A percentile compares a stretch with the other conserved stretches of the same genome.
These are phyloP conservation scores for Leptomonas pyrrhocoris DNA, from an alignment of 208 protist genomes.

Conservation along the genomic window DNA sequence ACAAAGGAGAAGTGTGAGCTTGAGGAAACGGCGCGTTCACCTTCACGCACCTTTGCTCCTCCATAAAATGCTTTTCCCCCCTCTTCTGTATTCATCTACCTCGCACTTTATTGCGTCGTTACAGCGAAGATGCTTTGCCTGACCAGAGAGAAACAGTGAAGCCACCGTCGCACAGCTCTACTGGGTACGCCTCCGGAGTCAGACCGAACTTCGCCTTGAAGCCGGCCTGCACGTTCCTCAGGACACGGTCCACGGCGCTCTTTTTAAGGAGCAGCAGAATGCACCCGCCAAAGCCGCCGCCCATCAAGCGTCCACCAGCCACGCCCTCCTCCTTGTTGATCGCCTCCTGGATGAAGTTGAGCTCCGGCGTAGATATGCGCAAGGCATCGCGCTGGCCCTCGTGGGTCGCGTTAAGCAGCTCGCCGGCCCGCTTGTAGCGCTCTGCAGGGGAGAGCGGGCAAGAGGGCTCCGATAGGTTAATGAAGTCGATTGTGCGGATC, in stretches of 20 bases:
- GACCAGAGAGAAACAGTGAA: conserved; percentile 52
- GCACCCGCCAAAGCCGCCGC: conserved; percentile 88
- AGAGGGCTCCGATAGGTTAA: conserved; percentile 44
- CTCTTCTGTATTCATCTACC: not conserved
- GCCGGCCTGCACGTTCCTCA: conserved; percentile 40
- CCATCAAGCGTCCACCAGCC: conserved; percentile 78
- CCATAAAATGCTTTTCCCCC: not conserved
- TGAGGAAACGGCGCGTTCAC: not conserved
- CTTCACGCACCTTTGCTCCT: not conserved
- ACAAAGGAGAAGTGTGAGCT: too few relatives aligned
- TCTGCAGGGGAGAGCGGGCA: conserved; percentile 46
- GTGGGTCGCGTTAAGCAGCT: conserved; percentile 67
- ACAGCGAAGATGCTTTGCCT: conserved; percentile 30
- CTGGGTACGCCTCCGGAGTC: conserved; percentile 52
- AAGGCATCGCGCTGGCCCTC: conserved; percentile 62
- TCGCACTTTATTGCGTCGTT: not conserved
- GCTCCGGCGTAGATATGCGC: conserved; percentile 70
- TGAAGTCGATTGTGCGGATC: conserved; percentile 65
- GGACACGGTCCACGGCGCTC: conserved; percentile 51
- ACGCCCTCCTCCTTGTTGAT: conserved; percentile 63
- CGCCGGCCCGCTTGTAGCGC: conserved; percentile 52
- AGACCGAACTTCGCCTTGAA: conserved; percentile 62
- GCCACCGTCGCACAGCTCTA: conserved; percentile 57
- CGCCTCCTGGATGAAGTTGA: conserved; percentile 71
- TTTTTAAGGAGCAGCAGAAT: conserved; percentile 58